Conservation (phyloP, 2,329 filamentous ascomycete species). For the Fusarium tupiense region DNA sequence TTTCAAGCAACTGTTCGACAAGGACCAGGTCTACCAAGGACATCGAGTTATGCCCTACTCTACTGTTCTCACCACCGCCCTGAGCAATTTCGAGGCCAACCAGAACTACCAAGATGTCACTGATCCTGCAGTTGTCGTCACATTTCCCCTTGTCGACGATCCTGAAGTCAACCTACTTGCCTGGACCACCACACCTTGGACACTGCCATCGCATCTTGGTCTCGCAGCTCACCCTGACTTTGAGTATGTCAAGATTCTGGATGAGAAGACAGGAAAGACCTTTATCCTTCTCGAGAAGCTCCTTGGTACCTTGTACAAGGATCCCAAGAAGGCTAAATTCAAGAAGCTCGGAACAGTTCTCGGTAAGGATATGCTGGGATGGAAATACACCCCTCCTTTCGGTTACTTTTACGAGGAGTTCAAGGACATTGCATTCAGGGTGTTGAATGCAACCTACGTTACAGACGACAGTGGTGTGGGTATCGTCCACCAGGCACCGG, state of each 20-base stretch:
- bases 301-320: conserved; percentile 87
- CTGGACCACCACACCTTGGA: conserved; percentile 92
- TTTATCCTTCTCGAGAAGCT: conserved; percentile 87
- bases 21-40: conserved; percentile 88
- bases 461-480: conserved; percentile 91
- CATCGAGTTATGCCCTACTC: conserved; percentile 96
- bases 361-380: conserved; percentile 86
- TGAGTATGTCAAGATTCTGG: conserved; percentile 87
- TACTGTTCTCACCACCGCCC: conserved; percentile 85
- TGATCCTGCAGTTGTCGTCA: conserved; percentile 88
- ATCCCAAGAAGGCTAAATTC: conserved; percentile 94
- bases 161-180: conserved; percentile 80
- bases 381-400: conserved; percentile 90
- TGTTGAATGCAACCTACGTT: conserved; percentile 86
- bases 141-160: conserved; percentile 84
- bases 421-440: conserved; percentile 83
- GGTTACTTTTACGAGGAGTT: conserved; percentile 91
- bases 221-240: conserved; percentile 84
- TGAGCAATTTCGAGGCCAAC: conserved; percentile 93
- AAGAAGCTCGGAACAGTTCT: conserved; percentile 82
- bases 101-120: conserved; percentile 95
- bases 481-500: conserved; percentile 92
- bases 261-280: conserved; percentile 83
- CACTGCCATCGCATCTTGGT: conserved; percentile 81
- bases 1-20: conserved; percentile 92